Base-by-base conservation (phyloP, 2,329 filamentous ascomycete genomes). In the Endoconidiophora laricicola region DNA sequence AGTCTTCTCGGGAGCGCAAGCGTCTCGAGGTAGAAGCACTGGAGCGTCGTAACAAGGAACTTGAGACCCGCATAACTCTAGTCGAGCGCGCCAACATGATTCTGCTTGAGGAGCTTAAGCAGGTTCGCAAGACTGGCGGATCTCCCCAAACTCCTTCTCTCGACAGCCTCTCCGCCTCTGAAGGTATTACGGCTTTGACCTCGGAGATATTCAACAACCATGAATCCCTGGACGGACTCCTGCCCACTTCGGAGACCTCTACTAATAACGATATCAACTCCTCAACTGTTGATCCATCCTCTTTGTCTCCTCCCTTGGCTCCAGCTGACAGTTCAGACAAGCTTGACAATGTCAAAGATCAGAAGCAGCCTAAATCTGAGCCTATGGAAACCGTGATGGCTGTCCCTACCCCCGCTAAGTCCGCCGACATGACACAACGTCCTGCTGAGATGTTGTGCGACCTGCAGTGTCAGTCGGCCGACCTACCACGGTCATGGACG, bases 401-500 rank as follows among this genome's bases (percentile, higher is more conserved):
- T 18, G 41, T 49, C 22, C 42, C 16, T n/a, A 48, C 36, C 24
- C 58, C 56, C 56, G 58, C 60, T 58, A 60, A 66, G 70, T 76
- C 81, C 69, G 75, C 84, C 79, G 86, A 93, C 76, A 71, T 78
- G 91, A 91, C 88, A 95, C 91, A 95, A 95, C 88, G 93, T 94
- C 88, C 91, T 96, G 91, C 91, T 76, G 91, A 77, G 88, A 82
- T 95, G 90, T 95, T 96, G 91, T 96, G 83, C 66, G 91, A 94
- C 91, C 91, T 94, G 91, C 91, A 83, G 91, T 98, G 91, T 96
- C 91, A 79, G 81, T 90, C 84, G 83, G 77, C 70, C 73, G 75
- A 74, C 68, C 70, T 68, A 65, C 69, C 65, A 57, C 69, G 60
- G 62, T 67, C 64, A 60, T 38, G 41, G 40, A 48, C 37, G 43